Conservation (phyloP, 2,329 filamentous ascomycete species). For the Sporothrix humicola region DNA sequence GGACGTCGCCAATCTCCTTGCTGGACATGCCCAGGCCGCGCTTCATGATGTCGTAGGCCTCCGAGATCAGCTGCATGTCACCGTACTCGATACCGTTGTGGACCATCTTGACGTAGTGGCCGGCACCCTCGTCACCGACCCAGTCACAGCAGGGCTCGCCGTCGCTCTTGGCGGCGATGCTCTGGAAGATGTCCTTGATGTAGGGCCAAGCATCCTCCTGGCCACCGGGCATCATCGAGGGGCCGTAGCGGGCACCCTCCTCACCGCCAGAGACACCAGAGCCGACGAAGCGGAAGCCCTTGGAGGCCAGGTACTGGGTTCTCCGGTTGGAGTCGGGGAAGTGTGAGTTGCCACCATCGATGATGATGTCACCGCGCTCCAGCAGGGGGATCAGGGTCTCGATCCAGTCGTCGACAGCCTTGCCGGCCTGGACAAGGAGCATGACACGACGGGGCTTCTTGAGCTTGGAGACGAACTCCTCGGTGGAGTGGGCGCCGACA, state of each 20-base stretch:
- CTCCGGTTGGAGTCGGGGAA: slow-evolving; percentile 99
- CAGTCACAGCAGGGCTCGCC: slow-evolving; percentile 98
- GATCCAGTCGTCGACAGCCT: slow-evolving; percentile 98
- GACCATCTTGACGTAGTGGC: slow-evolving; percentile 99
- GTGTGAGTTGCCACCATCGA: slow-evolving; percentile 99
- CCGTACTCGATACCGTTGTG: slow-evolving; percentile 99
- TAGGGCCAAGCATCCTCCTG: slow-evolving; percentile 97
- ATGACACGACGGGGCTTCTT: slow-evolving; percentile 97
- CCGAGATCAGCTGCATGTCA: slow-evolving; percentile 99
- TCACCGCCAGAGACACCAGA: slow-evolving; percentile 98
- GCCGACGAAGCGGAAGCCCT: slow-evolving; percentile 95
- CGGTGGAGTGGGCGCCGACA: slow-evolving; percentile 87
- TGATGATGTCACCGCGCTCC: slow-evolving; percentile 93
- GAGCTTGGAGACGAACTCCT: slow-evolving; percentile 96
- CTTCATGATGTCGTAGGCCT: slow-evolving; percentile 99
- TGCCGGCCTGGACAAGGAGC: slow-evolving; percentile 98
- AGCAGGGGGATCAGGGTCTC: slow-evolving; percentile 86
- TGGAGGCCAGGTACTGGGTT: slow-evolving; percentile 81
- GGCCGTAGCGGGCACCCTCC: slow-evolving; percentile 97
- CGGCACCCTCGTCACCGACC: slow-evolving; percentile 99
- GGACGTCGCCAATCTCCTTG: slow-evolving; percentile 96
- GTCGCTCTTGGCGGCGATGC: slow-evolving; percentile 96
- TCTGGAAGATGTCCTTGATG: slow-evolving; percentile 99
- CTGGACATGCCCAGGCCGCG: slow-evolving; percentile 84
- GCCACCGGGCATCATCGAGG: slow-evolving; percentile 98